phyloP scores from a whole-genome alignment of 2,329 filamentous ascomycete species.

The Ophiosphaerella herpotricha region DNA sequence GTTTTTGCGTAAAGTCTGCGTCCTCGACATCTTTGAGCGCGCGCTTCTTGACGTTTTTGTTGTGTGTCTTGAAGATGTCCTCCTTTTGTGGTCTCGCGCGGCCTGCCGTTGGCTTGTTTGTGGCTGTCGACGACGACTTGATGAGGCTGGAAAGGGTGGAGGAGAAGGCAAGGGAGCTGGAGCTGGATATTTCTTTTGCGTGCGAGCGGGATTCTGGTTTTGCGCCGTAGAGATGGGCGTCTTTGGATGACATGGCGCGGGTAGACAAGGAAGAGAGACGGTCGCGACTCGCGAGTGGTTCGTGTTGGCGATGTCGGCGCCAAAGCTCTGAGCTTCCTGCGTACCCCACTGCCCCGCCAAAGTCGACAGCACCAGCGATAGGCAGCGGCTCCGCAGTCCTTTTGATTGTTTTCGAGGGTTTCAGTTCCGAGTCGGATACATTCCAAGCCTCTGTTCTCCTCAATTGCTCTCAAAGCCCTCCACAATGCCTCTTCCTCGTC shows the following conservation, averaged over 20 bases:
- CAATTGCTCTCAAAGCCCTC: conserved; percentile 12
- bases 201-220: conserved; percentile 61
- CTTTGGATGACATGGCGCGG: conserved; percentile 48
- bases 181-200: conserved; percentile 68
- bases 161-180: conserved; percentile 82
- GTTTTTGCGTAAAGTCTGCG: conserved; percentile 63
- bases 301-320: conserved; percentile 33
- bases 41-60: conserved; percentile 65
- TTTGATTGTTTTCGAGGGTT: neutral
- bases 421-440: conserved; percentile 1
- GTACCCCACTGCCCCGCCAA: conserved; percentile 22
- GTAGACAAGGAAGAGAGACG: conserved; percentile 1
- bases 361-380: too few relatives aligned
- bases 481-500: conserved; percentile 49
- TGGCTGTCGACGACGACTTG: conserved; percentile 50
- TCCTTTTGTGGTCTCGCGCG: conserved; percentile 65
- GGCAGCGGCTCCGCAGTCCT: conserved; percentile 9
- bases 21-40: conserved; percentile 65
- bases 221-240: conserved; percentile 77
- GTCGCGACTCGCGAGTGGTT: conserved; percentile 2
- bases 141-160: conserved; percentile 85
- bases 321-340: conserved; percentile 17
- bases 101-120: conserved; percentile 51
- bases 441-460: conserved; percentile 5
- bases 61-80: conserved; percentile 71